phyloP scores from a whole-genome alignment of 164 flowering plant genomes.

The Annona squamosa region DNA sequence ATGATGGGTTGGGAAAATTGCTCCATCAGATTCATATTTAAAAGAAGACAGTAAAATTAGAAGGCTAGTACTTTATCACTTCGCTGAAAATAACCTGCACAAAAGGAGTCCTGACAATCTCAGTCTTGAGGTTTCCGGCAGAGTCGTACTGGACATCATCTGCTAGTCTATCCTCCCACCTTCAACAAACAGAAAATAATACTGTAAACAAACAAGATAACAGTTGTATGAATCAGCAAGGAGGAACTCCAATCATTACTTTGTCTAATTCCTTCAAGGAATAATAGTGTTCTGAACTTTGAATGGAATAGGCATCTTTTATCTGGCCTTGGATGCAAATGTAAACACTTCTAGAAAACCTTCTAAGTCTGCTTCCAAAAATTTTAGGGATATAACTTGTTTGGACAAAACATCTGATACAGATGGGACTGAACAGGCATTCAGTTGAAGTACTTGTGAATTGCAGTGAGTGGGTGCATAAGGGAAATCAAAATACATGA shows the following conservation, averaged over 20 bases:
- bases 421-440: neutral
- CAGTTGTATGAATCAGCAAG: neutral
- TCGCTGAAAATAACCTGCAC: conserved; percentile 57
- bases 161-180: conserved; percentile 89
- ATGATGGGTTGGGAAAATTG: neutral
- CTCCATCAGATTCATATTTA: neutral
- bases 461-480: neutral
- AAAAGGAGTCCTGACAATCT: conserved; percentile 75
- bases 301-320: too few relatives aligned
- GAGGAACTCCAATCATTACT: too few relatives aligned
- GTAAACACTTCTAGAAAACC: too few relatives aligned
- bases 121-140: conserved; percentile 63
- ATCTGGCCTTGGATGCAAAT: too few relatives aligned
- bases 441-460: too few relatives aligned
- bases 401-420: neutral
- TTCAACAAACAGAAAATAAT: conserved; percentile 20
- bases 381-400: neutral
- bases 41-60: neutral
- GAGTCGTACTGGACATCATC: conserved; percentile 57
- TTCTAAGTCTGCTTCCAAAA: neutral
- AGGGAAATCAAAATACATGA: neutral
- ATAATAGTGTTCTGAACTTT: too few relatives aligned
- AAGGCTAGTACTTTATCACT: neutral
- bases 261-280: too few relatives aligned
- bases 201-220: neutral